phyloP scores from a whole-genome alignment of 176 grass and related monocot species.

The Carex parvula region DNA sequence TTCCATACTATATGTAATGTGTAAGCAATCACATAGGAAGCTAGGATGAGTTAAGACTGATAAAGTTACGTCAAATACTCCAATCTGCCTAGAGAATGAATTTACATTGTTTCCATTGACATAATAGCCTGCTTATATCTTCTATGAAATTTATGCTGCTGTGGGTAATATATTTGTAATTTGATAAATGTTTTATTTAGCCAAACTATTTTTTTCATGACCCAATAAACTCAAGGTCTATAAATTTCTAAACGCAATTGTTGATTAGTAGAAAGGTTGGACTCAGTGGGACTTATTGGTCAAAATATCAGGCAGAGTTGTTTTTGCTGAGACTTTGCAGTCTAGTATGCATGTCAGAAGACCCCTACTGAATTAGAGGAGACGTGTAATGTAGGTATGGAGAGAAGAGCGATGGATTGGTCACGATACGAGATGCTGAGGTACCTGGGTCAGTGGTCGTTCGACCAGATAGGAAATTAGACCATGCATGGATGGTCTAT shows the following conservation, averaged over 20 bases:
- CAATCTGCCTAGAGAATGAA: neutral
- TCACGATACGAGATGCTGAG: constrained; percentile 71
- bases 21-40: neutral
- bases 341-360: neutral
- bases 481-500: constrained; percentile 96
- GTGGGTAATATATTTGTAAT: neutral
- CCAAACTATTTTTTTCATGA: neutral
- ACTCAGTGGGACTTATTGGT: neutral
- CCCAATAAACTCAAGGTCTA: neutral
- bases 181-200: neutral
- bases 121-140: neutral
- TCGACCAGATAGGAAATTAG: constrained; percentile 60
- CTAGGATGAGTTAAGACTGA: neutral
- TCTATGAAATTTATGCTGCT: neutral
- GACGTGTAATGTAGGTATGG: constrained; percentile 43
- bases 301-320: neutral
- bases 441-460: constrained; percentile 65
- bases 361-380: neutral
- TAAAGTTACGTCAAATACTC: neutral
- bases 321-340: neutral
- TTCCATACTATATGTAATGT: neutral
- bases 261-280: neutral
- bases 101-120: neutral
- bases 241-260: neutral
- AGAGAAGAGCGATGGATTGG: constrained; percentile 88